Percentiles rank a stretch among this genome's conserved stretches.
Evolutionary conservation across 352 stramenopile genomes (phyloP).

Genomic region (Achlya hypogyna): DNA sequence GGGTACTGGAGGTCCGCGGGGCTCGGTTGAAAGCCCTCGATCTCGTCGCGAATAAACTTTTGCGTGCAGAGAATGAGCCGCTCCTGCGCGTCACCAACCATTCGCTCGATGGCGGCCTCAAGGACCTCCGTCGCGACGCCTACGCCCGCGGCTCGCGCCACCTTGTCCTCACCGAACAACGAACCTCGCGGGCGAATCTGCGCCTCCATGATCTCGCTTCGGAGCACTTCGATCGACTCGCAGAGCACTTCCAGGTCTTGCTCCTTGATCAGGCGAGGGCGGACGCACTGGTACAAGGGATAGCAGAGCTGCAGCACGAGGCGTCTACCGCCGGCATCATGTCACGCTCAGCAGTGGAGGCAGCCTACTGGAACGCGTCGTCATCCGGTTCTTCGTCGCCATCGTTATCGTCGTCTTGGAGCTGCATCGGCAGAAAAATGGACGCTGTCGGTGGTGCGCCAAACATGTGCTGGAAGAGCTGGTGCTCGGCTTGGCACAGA

Average conservation of each 20-base stretch:
- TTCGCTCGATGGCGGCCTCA: slow-evolving; percentile 70
- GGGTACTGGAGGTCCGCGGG: slow-evolving; percentile 59
- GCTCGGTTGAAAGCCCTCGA: slow-evolving; percentile 59
- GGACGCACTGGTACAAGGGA: slow-evolving; percentile 57
- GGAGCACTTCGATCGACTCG: slow-evolving; percentile 67
- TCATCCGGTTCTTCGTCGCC: slow-evolving; percentile 30
- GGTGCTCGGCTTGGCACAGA: slow-evolving; percentile 67
- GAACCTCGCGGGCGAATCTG: slow-evolving; percentile 41
- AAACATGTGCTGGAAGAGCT: slow-evolving; percentile 65
- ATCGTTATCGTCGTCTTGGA: slow-evolving; percentile 23
- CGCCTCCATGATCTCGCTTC: slow-evolving; percentile 67
- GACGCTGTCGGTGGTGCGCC: slow-evolving; percentile 41
- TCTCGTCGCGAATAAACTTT: slow-evolving; percentile 77
- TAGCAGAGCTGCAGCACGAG: slow-evolving; percentile 71
- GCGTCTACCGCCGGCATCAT: slow-evolving; percentile 28
- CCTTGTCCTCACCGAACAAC: no score
- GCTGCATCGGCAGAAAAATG: slow-evolving; percentile 30
- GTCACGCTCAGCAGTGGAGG: neutral
- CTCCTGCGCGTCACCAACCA: slow-evolving; percentile 78
- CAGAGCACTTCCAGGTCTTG: slow-evolving; percentile 70
- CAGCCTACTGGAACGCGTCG: slow-evolving; percentile 49
- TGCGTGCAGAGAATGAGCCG: slow-evolving; percentile 76
- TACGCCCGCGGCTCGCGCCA: no score
- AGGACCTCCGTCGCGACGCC: slow-evolving; percentile 37
- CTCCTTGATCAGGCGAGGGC: slow-evolving; percentile 56